These are phyloP conservation scores for Ceratocystis smalleyi DNA, from an alignment of 2,329 filamentous ascomycete species.

Conservation along the genomic window DNA sequence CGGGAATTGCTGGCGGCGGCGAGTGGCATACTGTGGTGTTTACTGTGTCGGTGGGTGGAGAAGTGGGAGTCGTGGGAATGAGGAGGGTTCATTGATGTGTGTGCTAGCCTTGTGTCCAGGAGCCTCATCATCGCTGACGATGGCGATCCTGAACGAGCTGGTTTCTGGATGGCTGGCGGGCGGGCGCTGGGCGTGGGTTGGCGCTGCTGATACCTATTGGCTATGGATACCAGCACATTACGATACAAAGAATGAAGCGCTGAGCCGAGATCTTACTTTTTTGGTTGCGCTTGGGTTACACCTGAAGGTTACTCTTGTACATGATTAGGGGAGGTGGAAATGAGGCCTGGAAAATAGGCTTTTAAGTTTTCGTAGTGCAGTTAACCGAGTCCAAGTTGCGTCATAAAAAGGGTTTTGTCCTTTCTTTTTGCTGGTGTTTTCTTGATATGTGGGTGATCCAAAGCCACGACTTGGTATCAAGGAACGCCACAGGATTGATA, in stretches of 20 bases:
- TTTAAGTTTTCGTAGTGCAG: not conserved
- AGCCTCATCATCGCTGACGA: not conserved
- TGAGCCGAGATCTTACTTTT: too few species aligned
- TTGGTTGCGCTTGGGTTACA: too few species aligned
- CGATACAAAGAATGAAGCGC: too few species aligned
- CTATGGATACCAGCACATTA: too few species aligned
- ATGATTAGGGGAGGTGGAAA: not conserved
- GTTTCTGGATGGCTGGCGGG: too few species aligned
- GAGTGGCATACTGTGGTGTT: not conserved
- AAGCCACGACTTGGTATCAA: not conserved
- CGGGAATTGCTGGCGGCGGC: too few species aligned
- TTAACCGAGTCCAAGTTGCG: constrained; percentile 2
- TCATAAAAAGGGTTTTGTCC: not conserved
- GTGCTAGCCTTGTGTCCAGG: not conserved
- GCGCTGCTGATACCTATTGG: too few species aligned
- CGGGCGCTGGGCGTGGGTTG: too few species aligned
- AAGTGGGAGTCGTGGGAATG: not conserved
- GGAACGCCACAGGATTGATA: not conserved
- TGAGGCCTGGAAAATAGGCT: not conserved
- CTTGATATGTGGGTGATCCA: not conserved
- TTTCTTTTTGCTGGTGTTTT: not conserved
- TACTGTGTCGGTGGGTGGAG: not conserved
- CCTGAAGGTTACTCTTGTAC: not conserved
- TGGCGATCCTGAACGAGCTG: too few species aligned
- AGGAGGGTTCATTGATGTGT: not conserved